Conservation (phyloP, 2,329 filamentous ascomycete genomes). For the Sporothrix phasma region DNA sequence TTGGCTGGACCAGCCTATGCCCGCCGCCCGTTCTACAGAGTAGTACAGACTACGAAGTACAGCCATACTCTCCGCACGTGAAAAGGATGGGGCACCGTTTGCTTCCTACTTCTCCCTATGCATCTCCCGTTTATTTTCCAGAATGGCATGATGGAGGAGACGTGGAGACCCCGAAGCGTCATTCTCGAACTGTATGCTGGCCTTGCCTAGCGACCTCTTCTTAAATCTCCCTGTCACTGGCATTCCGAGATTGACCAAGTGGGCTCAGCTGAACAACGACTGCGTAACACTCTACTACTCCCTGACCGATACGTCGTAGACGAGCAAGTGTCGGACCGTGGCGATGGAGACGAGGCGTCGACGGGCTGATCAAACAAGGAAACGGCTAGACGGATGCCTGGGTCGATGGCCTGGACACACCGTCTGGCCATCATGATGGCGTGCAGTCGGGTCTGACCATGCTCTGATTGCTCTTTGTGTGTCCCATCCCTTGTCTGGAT, state of each 20-base stretch:
- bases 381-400: not conserved
- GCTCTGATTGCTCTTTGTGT: not conserved
- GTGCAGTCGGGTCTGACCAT: no score
- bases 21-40: not conserved
- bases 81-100: not conserved
- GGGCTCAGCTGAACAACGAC: not conserved
- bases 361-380: not conserved
- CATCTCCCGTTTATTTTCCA: constrained; percentile 10
- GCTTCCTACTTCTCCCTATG: constrained; percentile 6
- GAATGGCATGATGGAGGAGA: constrained; percentile 12
- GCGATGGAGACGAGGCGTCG: not conserved
- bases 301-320: not conserved
- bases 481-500: not conserved
- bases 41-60: no score
- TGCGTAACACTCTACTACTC: not conserved
- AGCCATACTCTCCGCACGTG: not conserved
- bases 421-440: constrained; percentile 4
- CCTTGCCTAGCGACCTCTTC: not conserved
- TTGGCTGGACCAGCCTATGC: not conserved
- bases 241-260: not conserved
- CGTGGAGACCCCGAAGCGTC: not conserved
- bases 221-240: not conserved
- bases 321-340: constrained; percentile 7
- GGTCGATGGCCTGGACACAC: not conserved
- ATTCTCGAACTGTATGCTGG: not conserved